These are phyloP conservation scores for Selaginella moellendorffii DNA, from an alignment of 75 land plant species.

Conservation along the genomic window DNA sequence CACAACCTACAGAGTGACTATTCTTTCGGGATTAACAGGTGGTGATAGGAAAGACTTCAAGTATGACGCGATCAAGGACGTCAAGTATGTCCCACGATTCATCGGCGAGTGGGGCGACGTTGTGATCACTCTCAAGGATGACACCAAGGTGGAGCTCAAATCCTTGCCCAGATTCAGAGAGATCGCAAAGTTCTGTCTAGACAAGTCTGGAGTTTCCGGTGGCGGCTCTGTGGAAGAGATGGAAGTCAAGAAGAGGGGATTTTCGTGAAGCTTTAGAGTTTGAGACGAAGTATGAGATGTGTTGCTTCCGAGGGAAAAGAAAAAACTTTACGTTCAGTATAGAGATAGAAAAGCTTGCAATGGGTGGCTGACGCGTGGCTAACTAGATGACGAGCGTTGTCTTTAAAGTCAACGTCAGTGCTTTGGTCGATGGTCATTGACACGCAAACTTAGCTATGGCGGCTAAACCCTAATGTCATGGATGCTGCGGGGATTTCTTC, in stretches of 20 bases:
- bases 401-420: too few species aligned
- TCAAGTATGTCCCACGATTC: slow-evolving; percentile 73
- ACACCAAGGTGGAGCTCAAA: slow-evolving; percentile 69
- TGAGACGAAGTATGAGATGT: too few species aligned
- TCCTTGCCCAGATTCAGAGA: slow-evolving; percentile 82
- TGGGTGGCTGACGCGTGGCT: too few species aligned
- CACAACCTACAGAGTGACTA: slow-evolving; percentile 68
- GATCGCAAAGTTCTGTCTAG: slow-evolving; percentile 65
- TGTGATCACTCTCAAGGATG: slow-evolving; percentile 68
- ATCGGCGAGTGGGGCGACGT: slow-evolving; percentile 94
- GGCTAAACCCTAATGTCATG: too few species aligned
- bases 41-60: slow-evolving; percentile 72
- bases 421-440: too few species aligned
- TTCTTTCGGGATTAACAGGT: slow-evolving; percentile 75
- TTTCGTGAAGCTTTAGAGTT: too few species aligned
- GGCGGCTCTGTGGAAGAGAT: too few species aligned
- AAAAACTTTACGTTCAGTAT: too few species aligned
- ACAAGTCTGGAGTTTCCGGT: slow-evolving; percentile 45
- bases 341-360: too few species aligned
- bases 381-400: too few species aligned
- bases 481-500: neutral
- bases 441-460: too few species aligned
- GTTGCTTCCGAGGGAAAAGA: too few species aligned
- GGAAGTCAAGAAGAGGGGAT: neutral
- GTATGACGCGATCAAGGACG: slow-evolving; percentile 57